These are phyloP conservation scores for Isoetes taiwanensis DNA, from an alignment of 75 land plant species.

Conservation along the genomic window DNA sequence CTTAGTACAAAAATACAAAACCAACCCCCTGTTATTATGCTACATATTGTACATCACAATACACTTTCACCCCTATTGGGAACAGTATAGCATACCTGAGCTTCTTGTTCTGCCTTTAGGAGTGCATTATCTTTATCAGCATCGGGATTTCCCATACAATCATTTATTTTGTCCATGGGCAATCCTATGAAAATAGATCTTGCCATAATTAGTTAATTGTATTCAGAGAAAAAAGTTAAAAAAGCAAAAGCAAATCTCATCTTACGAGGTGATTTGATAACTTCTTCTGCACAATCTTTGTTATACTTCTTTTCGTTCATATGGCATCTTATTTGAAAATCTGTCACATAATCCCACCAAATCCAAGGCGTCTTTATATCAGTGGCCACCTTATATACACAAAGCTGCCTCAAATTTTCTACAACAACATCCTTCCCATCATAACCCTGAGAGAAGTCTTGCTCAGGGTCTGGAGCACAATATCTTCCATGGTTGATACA, in stretches of 20 bases:
- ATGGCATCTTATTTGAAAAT: conserved; percentile 56
- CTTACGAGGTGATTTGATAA: conserved; percentile 38
- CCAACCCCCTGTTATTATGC: too few relatives aligned
- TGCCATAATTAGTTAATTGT: not conserved
- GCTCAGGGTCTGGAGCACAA: conserved; percentile 64
- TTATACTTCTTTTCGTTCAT: conserved; percentile 62
- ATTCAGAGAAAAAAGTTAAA: not conserved
- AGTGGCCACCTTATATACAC: conserved; percentile 42
- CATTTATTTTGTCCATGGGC: conserved; percentile 34
- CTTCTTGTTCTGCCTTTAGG: conserved; percentile 69
- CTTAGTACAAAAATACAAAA: too few relatives aligned
- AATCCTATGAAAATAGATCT: conserved; percentile 28
- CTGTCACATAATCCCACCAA: conserved; percentile 70
- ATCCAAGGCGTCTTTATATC: conserved; percentile 33
- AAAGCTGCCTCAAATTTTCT: conserved; percentile 59
- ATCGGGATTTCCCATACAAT: conserved; percentile 66
- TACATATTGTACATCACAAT: too few relatives aligned
- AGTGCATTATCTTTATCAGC: conserved; percentile 56
- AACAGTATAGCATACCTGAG: conserved; percentile 35
- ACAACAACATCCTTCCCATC: conserved; percentile 57
- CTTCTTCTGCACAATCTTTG: conserved; percentile 42
- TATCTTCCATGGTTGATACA: conserved; percentile 61
- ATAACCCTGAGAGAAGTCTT: conserved; percentile 41
- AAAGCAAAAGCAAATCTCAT: not conserved
- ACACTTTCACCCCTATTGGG: too few relatives aligned